Evolutionary conservation across 192 early-diverging fungal species (phyloP), one percentile per base, ranked within the genome.

Genomic region (Anaeromyces robustus): DNA sequence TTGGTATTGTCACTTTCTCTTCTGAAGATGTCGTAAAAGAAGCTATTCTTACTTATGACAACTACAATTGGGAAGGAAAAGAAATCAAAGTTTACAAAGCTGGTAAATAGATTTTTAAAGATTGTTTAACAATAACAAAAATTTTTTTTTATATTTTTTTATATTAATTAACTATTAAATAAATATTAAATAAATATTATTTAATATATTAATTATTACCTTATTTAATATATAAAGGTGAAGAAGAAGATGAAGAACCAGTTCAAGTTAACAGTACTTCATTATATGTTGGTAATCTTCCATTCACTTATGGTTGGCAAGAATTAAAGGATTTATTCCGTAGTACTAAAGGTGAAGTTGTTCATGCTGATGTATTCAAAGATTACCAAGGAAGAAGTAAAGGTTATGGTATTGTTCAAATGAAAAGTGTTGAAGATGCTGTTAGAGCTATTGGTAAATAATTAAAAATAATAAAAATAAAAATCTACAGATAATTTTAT

Each of bases 261-360:
- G 26, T 68, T 68, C 52, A 68, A 68, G 52, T 68, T n/a, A 68
- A 68, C 28, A 68, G 52, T n/a, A 68, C 52, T 9, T 68, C 52
- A 7, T 68, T 68, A 68, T 94, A 92, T 84, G 91, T 95, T 78
- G 93, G 94, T 79, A 95, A 95, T 88, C 85, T 95, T 29, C 90
- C 92, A 18, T 94, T 92, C 81, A 88, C 87, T 79, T 90, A 91
- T 77, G 90, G 93, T 80, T 94, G 93, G 94, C 92, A 94, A 80
- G 94, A 95, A 79, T 85, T 95, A 78, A 79, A 80, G 13, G 80
- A 80, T 77, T 37, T 80, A 30, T 77, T 80, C 41, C 30, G 80
- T 22, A 37, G 29, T 41, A 29, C 79, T 17, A 32, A 37, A 7
- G 80, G 80, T 29, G 30, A 31, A 7, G 80, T 80, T 30, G 30